Evolutionary conservation across 2,329 filamentous ascomycete genomes (phyloP).

Genomic region (Cytospora mali): DNA sequence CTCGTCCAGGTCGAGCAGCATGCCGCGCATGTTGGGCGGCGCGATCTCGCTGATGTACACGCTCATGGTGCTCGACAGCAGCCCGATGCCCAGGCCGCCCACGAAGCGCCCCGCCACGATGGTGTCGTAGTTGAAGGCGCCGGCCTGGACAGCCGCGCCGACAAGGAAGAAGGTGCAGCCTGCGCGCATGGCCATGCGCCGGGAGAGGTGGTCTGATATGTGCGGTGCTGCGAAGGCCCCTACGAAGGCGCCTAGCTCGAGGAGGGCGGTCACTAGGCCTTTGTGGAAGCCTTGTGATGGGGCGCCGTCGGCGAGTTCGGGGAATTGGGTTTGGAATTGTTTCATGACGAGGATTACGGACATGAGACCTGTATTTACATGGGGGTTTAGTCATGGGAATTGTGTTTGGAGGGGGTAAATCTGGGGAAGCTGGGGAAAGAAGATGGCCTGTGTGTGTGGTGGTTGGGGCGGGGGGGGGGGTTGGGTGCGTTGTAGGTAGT

Average conservation of each 20-base stretch:
- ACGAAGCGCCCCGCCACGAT: constrained; percentile 60
- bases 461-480: too few relatives aligned
- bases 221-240: constrained; percentile 56
- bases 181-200: constrained; percentile 56
- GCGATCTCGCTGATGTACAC: constrained; percentile 37
- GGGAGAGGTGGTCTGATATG: constrained; percentile 54
- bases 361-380: constrained; percentile 1
- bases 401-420: neutral
- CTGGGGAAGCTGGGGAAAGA: neutral
- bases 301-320: constrained; percentile 10
- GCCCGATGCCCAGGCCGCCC: constrained; percentile 55
- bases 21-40: constrained; percentile 35
- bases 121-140: constrained; percentile 47
- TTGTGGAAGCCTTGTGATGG: constrained; percentile 19
- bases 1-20: constrained; percentile 38
- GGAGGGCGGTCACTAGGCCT: constrained; percentile 41
- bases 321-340: constrained; percentile 16
- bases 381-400: neutral
- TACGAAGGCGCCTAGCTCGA: constrained; percentile 60
- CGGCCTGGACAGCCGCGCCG: constrained; percentile 56
- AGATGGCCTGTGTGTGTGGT: neutral
- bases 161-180: constrained; percentile 56
- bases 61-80: constrained; percentile 48
- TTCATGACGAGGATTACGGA: constrained; percentile 19
- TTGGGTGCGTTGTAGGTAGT: neutral